These are phyloP conservation scores for Curvularia verruculosa DNA, from an alignment of 2,329 filamentous ascomycete species.

Conservation along the genomic window DNA sequence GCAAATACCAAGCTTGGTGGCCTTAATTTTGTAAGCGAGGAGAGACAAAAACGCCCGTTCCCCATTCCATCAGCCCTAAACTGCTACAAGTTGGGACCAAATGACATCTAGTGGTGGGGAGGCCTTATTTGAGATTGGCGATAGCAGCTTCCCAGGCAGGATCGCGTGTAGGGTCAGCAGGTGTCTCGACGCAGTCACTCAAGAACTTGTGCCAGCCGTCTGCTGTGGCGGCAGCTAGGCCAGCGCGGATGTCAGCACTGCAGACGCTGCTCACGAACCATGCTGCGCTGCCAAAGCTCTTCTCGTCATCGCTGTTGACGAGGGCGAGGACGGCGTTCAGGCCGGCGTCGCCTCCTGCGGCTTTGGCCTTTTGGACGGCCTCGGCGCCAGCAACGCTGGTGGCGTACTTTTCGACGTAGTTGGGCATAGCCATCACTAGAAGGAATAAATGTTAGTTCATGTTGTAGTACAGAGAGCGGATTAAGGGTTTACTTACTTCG, in stretches of 20 bases:
- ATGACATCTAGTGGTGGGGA: slow-evolving; percentile 14
- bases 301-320: slow-evolving; percentile 54
- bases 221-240: slow-evolving; percentile 55
- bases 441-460: not conserved
- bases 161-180: slow-evolving; percentile 54
- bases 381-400: slow-evolving; percentile 50
- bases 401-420: slow-evolving; percentile 64
- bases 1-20: too few species aligned
- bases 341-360: slow-evolving; percentile 43
- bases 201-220: slow-evolving; percentile 62
- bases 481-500: slow-evolving; percentile 3
- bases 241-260: slow-evolving; percentile 49
- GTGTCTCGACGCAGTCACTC: slow-evolving; percentile 60
- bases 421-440: slow-evolving; percentile 63
- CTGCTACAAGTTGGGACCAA: not conserved
- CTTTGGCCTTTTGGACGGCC: slow-evolving; percentile 39
- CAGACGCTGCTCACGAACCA: slow-evolving; percentile 68
- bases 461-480: too few species aligned
- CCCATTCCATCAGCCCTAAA: not conserved
- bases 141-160: slow-evolving; percentile 58
- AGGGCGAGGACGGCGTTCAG: slow-evolving; percentile 56
- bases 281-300: slow-evolving; percentile 63
- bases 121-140: slow-evolving; percentile 19
- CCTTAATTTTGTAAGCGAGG: not conserved
- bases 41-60: too few species aligned